Evolutionary conservation across 2,329 filamentous ascomycete genomes (phyloP).

Genomic region (Escovopsis sp.): DNA sequence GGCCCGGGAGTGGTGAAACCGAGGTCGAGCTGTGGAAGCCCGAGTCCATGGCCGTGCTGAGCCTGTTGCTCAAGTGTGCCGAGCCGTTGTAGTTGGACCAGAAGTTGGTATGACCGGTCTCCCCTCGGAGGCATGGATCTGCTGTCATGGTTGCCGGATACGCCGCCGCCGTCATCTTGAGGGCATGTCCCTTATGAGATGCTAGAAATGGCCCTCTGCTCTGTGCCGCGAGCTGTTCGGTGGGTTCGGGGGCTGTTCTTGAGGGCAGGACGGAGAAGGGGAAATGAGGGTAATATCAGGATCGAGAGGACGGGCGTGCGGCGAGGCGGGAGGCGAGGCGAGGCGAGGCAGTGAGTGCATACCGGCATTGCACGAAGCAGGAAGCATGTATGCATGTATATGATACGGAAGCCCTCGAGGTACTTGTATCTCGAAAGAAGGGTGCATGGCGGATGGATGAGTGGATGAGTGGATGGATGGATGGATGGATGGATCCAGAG

Average conservation of each 20-base stretch:
- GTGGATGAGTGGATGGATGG: slow-evolving; percentile 22
- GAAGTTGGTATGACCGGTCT: slow-evolving; percentile 40
- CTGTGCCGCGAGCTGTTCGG: background rate
- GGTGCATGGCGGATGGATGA: background rate
- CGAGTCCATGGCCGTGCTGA: slow-evolving; percentile 34
- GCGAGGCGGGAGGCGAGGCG: background rate
- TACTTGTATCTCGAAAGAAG: slow-evolving; percentile 19
- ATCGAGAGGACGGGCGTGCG: background rate
- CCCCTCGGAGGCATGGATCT: slow-evolving; percentile 35
- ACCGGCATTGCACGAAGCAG: background rate
- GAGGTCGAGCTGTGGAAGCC: slow-evolving; percentile 30
- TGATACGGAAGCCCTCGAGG: slow-evolving; percentile 14
- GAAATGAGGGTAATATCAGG: background rate
- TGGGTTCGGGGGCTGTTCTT: background rate
- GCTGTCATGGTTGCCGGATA: slow-evolving; percentile 48
- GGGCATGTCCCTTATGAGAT: slow-evolving; percentile 28
- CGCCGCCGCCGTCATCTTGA: slow-evolving; percentile 43
- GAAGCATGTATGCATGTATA: slow-evolving; percentile 13
- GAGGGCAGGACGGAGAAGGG: background rate
- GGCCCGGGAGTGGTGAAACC: slow-evolving; percentile 31
- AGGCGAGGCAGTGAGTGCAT: background rate
- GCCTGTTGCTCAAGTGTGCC: slow-evolving; percentile 38
- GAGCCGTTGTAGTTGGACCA: slow-evolving; percentile 44
- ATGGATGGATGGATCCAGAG: slow-evolving; percentile 17
- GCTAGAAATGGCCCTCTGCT: slow-evolving; percentile 6